Base-by-base conservation (phyloP, 2,329 filamentous ascomycete species). In the Coniochaeta hoffmannii region DNA sequence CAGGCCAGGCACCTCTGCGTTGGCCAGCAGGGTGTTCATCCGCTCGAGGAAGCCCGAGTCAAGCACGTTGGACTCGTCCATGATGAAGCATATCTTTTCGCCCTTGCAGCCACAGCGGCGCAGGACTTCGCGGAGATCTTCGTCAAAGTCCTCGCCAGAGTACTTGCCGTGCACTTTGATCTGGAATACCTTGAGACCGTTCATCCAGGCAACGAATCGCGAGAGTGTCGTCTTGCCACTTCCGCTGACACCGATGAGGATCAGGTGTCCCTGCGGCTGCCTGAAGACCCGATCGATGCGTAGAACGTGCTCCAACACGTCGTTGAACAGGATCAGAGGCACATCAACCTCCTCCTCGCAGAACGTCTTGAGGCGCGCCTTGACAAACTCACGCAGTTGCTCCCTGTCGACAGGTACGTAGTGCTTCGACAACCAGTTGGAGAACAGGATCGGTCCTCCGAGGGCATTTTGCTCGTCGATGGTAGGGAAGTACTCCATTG, bases 131-230 rank as follows among this genome's bases (percentile, higher is more conserved):
- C 95, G 85, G 34, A 99, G 77, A 70, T 99, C 94, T 57, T 99
- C 95, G 67, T 99, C 94, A 67, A 99, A 99, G 73, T 99, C 94
- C 68, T 97, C 94, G 1, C 89, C 89, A 15, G 94, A 97, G 73
- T 99, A 99, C 69, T 93, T 97, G 61, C 94, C 94, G 66, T 99
- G 94, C 0, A 99, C 94, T 78, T 99, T 99, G 80, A 99, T 99
- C 74, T 99, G 94, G 80, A 97, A 99, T 38, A 99, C 92, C 69
- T 93, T 96, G 58, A 99, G 80, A 57, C 95, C 95, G 66, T 99
- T 99, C 94, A 99, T 99, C 94, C 94, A 99, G 50, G 94, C 94
- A 58, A 99, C 94, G 61, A 99, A 99, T 56, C 95, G 88, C 31
- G 95, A 97, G 12, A 99, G 75, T 0, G 94, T 99, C 4, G 94